phyloP scores from a whole-genome alignment of 2,329 filamentous ascomycete genomes.

The Cadophora sp. region DNA sequence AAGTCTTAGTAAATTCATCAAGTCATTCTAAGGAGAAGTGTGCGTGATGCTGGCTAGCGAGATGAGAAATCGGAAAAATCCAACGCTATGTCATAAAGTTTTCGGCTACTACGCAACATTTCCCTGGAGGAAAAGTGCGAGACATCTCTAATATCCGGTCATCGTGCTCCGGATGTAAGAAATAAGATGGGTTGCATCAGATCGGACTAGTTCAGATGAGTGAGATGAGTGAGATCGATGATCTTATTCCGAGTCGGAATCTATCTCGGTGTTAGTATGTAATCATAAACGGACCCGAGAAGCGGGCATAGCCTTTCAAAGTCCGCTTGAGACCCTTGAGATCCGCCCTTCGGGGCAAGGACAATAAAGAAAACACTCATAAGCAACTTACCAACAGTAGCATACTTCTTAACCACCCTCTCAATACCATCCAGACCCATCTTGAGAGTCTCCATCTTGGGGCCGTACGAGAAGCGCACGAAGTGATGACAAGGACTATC shows the following conservation, averaged over 20 bases:
- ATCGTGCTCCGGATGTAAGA: not conserved
- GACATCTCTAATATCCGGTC: not conserved
- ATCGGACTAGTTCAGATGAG: not conserved
- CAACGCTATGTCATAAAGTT: too few relatives aligned
- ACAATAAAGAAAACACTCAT: not conserved
- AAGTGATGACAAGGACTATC: constrained; percentile 95
- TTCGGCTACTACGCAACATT: too few relatives aligned
- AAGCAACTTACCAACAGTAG: constrained; percentile 28
- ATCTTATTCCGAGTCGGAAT: constrained; percentile 15
- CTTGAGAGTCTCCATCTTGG: constrained; percentile 79
- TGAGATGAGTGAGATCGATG: not conserved
- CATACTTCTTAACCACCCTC: constrained; percentile 72
- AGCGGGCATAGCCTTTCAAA: not conserved
- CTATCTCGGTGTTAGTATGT: not conserved
- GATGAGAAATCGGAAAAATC: too few relatives aligned
- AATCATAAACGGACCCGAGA: not conserved
- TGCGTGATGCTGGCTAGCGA: too few relatives aligned
- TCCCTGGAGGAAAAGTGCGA: too few relatives aligned
- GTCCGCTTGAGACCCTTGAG: not conserved
- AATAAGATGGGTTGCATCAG: not conserved
- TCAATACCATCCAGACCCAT: constrained; percentile 86
- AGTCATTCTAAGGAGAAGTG: too few relatives aligned
- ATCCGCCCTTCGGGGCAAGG: not conserved
- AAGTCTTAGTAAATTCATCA: too few relatives aligned
- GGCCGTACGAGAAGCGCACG: constrained; percentile 84